Evolutionary conservation across 176 grass and related monocot species (phyloP), one percentile per base, ranked within the genome.

Genomic region (Phyllostachys edulis): DNA sequence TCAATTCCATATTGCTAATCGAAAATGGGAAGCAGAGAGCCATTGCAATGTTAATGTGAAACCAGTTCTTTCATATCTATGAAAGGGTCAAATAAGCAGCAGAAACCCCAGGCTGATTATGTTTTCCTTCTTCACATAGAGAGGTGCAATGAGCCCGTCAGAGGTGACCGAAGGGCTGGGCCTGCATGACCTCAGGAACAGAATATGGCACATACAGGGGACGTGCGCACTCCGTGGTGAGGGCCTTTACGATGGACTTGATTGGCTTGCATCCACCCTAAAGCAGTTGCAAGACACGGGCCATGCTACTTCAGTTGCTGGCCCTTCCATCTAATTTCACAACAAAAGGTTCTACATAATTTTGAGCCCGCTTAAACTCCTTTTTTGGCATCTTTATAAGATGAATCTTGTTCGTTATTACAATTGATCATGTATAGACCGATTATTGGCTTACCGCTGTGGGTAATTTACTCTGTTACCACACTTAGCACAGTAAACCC

Each of bases 221-320:
- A 95, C 90, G 0, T 99, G 96, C 1, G 96, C 96, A 32, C 87
- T 96, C 8, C 87, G 71, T 7, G 93, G 93, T 37, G 96, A 96
- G 83, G 93, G 96, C 32, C 85, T 99, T n/a, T 96, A 99, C 0
- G 93, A 99, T 3, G 96, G 96, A 1, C 87, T 99, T n/a, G 96
- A 94, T 41, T 99, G 93, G 96, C 87, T 99, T 5, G 89, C 89
- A 18, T 91, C 88, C 67, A 94, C 90, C 38, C 69, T 97, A 63
- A 97, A 94, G 83, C 86, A 89, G 68, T 78, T 97, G 73, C 92
- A 92, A 75, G 83, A 86, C 4, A 78, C 89, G 0, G 90, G 92
- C 5, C 90, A 82, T 39, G 87, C 87, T 18, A 97, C 94, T 74
- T 91, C 91, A 38, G 85, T 97, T 24, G 90, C 87, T 4, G 91